Conservation (phyloP, 176 grass and related monocot species). For the Pontederia crassipes region DNA sequence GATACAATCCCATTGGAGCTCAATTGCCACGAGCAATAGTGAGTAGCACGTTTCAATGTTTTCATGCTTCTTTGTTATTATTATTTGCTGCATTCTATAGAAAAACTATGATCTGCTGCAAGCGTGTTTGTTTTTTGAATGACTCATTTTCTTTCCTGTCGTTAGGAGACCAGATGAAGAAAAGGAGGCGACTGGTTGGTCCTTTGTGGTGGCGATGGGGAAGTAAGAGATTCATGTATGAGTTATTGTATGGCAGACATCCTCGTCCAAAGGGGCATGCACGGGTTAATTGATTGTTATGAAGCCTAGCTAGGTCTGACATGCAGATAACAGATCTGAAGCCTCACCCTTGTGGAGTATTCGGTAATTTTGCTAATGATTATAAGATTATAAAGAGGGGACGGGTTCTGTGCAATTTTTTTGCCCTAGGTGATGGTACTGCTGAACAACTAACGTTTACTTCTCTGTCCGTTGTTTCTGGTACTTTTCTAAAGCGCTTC, state of each 20-base stretch:
- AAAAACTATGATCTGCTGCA: background rate
- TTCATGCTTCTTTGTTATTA: background rate
- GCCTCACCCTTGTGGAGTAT: too few species aligned
- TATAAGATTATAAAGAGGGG: too few species aligned
- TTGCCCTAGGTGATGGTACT: too few species aligned
- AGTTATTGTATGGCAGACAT: slow-evolving; percentile 37
- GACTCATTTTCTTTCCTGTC: slow-evolving; percentile 22
- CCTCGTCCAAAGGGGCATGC: background rate
- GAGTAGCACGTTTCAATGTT: slow-evolving; percentile 22
- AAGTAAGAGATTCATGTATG: slow-evolving; percentile 72
- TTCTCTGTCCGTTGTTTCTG: too few species aligned
- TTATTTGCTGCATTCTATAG: background rate
- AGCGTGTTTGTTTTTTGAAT: slow-evolving; percentile 16
- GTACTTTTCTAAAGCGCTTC: too few species aligned
- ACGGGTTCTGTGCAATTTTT: too few species aligned
- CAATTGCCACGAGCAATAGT: slow-evolving; percentile 53
- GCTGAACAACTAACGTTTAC: too few species aligned
- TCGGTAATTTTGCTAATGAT: too few species aligned
- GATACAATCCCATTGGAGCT: slow-evolving; percentile 39
- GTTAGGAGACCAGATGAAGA: slow-evolving; percentile 40
- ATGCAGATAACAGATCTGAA: too few species aligned
- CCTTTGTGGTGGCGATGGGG: slow-evolving; percentile 95
- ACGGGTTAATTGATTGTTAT: background rate
- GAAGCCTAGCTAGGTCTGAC: too few species aligned
- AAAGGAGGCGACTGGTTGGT: slow-evolving; percentile 35